Conservation (phyloP, 148 eudicot genomes). For the Fagopyrum tataricum region DNA sequence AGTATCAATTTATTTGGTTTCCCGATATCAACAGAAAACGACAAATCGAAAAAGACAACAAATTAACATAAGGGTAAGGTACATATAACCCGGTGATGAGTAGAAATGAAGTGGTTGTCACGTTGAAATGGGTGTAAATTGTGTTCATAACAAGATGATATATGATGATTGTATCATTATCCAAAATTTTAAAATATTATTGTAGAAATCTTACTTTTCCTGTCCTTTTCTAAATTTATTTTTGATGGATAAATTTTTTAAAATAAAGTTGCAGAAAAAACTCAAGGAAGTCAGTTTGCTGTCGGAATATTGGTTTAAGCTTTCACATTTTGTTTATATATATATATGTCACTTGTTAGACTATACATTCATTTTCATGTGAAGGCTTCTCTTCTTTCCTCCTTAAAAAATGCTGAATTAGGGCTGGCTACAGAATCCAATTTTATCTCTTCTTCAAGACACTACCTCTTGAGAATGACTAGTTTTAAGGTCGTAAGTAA, state of each 20-base stretch:
- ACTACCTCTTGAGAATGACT: neutral
- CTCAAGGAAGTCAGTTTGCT: constrained; percentile 12
- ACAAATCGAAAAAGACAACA: no score
- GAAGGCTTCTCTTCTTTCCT: neutral
- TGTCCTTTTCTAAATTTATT: neutral
- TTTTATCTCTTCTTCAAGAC: neutral
- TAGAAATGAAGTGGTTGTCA: neutral
- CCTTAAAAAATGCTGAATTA: neutral
- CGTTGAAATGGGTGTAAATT: constrained; percentile 1
- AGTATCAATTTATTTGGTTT: no score
- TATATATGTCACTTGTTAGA: neutral
- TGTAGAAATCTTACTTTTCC: neutral
- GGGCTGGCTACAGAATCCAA: neutral
- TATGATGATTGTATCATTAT: neutral
- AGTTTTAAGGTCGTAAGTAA: neutral
- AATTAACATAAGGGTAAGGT: no score
- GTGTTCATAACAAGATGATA: neutral
- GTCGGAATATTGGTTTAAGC: neutral
- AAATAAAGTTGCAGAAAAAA: constrained; percentile 2
- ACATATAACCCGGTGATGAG: no score
- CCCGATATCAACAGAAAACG: no score
- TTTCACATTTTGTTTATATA: neutral
- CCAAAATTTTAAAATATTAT: neutral
- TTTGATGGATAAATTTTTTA: neutral
- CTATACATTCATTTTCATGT: constrained; percentile 11